Conservation (phyloP, 805 yeast genomes). For the Yamadazyma scolyti region DNA sequence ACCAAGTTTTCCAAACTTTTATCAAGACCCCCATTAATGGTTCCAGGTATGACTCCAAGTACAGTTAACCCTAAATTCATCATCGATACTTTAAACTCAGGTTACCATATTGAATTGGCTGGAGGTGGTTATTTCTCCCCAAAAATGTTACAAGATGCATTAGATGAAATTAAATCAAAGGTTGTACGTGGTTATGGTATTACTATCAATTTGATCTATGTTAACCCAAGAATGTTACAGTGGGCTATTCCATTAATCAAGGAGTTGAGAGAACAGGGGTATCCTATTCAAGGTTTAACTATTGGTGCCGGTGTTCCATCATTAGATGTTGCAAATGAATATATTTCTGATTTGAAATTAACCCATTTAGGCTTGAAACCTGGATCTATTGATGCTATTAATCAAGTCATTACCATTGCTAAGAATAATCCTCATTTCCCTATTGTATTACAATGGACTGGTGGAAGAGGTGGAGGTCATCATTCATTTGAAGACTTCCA, state of each 20-base stretch:
- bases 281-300: slow-evolving; percentile 92
- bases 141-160: slow-evolving; percentile 65
- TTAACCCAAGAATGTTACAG: slow-evolving; percentile 94
- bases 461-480: slow-evolving; percentile 99
- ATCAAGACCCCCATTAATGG: slow-evolving; percentile 94
- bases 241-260: slow-evolving; percentile 98
- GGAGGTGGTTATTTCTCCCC: slow-evolving; percentile 98
- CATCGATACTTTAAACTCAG: slow-evolving; percentile 91
- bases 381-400: slow-evolving; percentile 91
- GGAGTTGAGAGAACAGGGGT: slow-evolving; percentile 83
- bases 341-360: slow-evolving; percentile 86
- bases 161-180: slow-evolving; percentile 62
- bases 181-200: slow-evolving; percentile 86
- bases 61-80: slow-evolving; percentile 94
- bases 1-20: slow-evolving; percentile 90
- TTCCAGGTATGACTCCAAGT: slow-evolving; percentile 99
- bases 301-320: slow-evolving; percentile 99
- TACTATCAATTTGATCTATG: slow-evolving; percentile 90
- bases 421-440: slow-evolving; percentile 96
- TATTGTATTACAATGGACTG: slow-evolving; percentile 98
- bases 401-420: slow-evolving; percentile 84
- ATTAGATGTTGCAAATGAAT: slow-evolving; percentile 93
- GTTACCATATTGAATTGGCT: slow-evolving; percentile 95
- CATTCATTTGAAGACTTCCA: slow-evolving; percentile 99
- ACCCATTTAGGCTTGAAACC: slow-evolving; percentile 96